Base-by-base conservation (phyloP, 768 basidiomycete genomes). In the Termitomyces sp. region DNA sequence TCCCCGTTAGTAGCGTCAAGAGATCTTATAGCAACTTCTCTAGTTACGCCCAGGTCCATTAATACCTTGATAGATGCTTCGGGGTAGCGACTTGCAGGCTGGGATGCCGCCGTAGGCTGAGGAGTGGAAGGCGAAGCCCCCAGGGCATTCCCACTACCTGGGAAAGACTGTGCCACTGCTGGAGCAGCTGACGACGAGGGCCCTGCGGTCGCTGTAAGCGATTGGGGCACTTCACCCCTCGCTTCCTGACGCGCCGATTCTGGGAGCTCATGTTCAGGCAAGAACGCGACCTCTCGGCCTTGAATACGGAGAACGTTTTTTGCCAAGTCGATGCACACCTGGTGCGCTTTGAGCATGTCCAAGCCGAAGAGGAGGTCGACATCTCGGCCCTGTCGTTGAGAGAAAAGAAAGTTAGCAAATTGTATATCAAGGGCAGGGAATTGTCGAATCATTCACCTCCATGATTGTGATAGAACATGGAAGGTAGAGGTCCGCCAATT, bases 301-400 rank as follows among this genome's bases (percentile, higher is more conserved):
- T 94, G 91, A 49, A 99, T 98, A n/a, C 93, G 83, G 21, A 99
- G 84, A 12, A 90, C 90, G 62, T 86, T 84, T 70, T 93, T 93
- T 63, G 87, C 79, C 23, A 99, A 82, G 71, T 99, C 97, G 69
- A 99, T 98, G 66, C 87, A 91, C 5, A 95, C 96, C 68, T 97
- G 95, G 69, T 98, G 92, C 0, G 95, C 91, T 72, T 94, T 98
- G 59, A 98, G 84, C 97, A 98, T 98, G 79, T 99, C 97, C n/a
- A 99, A 81, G 7, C 97, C 97, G 41, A 99, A 87, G 3, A 99
- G 77, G n/a, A 99, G 84, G 67, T 98, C 96, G 45, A 98, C 94
- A 56, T 90, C 87, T 32, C 87, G 84, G 37, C 95, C 95, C 90
- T 94, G 56, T 21, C 16, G 23, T 31, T 48, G 25, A 29, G 12